Evolutionary conservation across 2,329 filamentous ascomycete species (phyloP).

Genomic region (Trichoderma sp.): DNA sequence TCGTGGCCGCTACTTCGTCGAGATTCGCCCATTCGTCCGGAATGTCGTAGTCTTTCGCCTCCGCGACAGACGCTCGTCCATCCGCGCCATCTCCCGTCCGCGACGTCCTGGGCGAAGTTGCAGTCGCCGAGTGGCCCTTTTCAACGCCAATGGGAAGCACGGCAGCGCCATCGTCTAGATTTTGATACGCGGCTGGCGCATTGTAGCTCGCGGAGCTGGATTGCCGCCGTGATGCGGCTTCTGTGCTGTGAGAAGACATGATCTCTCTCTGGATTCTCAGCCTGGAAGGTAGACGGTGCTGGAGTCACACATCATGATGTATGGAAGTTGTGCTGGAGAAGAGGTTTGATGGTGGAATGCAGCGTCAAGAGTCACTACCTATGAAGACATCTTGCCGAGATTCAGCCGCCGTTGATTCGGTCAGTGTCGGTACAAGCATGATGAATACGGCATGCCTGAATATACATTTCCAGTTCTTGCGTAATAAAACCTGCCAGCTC

Average conservation of each 20-base stretch:
- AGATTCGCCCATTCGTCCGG: constrained; percentile 44
- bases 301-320: neutral
- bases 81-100: neutral
- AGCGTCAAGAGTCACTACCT: neutral
- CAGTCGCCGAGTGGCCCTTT: neutral
- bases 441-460: neutral
- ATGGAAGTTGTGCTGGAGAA: neutral
- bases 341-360: neutral
- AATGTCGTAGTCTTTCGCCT: constrained; percentile 28
- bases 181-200: constrained; percentile 39
- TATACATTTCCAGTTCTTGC: neutral
- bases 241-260: neutral
- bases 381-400: constrained; percentile 6
- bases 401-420: neutral
- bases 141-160: constrained; percentile 28
- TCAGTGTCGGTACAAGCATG: neutral
- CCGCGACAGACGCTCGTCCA: neutral
- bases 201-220: constrained; percentile 30
- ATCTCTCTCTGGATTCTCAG: neutral
- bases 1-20: constrained; percentile 44
- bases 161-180: constrained; percentile 46
- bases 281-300: constrained; percentile 10
- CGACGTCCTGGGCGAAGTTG: neutral
- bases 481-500: neutral
- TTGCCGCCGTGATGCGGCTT: constrained; percentile 18